Base-by-base conservation (phyloP, 2,329 filamentous ascomycete genomes). In the Epichloe aotearoae region DNA sequence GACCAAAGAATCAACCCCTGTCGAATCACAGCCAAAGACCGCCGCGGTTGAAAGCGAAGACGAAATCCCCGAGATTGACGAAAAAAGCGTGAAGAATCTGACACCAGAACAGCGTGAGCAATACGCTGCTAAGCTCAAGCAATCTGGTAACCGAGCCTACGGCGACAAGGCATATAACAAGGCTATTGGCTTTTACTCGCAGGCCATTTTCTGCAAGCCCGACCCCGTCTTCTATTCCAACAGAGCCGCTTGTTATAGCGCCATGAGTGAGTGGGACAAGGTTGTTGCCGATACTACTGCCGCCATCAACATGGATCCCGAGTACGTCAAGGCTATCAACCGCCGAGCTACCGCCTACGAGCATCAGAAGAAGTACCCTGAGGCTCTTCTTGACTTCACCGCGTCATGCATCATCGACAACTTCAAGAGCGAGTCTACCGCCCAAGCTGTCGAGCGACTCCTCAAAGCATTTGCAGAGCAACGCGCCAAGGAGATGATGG, bases 191-290 rank as follows among this genome's bases (percentile, higher is more conserved):
- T 82, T 98, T 37, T 98, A 98, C 72, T 87, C 87, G 58, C 88
- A 95, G 73, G 93, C 93, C 47, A 95, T 98, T 61, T 74, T 97
- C 48, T 97, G 93, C 84, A 95, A 93, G 73, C 85, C 90, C 52
- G 93, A 98, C 64, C 89, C 93, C 34, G 90, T 98, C 66, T 98
- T 93, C 77, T 98, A 94, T 78, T 97, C 93, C 56, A 98, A 98
- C 77, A 86, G 93, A 61, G 93, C 93, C 52, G 93, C 93, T 50
- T 98, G 93, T 77, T 94, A 89, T 74, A 97, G 95, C 66, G 89
- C 93, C 58, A 82, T 93, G 64, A 83, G 82, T 57, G 79, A 95
- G 61, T 98, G 91, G 89, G 85, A 94, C 47, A 91, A 93, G 74
- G 93, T 97, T 52, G 86, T 98, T 55, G 91, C 95, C 62, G 93